These are phyloP conservation scores for Heteromeles arbutifolia DNA, from an alignment of 306 rosid species.

Conservation along the genomic window DNA sequence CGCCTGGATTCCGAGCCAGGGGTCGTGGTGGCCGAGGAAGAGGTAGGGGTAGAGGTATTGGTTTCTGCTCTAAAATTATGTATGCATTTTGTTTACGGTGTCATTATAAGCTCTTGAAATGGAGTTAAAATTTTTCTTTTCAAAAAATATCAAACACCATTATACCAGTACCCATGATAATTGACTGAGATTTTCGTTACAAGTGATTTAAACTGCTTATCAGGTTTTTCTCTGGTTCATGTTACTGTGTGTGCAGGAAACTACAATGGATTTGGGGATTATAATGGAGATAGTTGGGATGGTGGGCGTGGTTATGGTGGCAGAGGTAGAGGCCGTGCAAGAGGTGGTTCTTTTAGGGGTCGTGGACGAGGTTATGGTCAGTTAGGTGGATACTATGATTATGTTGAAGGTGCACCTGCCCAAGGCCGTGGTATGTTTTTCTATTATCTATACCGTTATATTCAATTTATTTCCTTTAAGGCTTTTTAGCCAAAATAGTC, in stretches of 20 bases:
- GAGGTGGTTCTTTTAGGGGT: conserved; percentile 52
- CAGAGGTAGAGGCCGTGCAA: conserved; percentile 64
- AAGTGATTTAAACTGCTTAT: conserved; percentile 8
- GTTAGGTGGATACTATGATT: conserved; percentile 47
- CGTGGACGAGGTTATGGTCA: conserved; percentile 60
- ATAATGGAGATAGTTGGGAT: conserved; percentile 72
- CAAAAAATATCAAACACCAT: not conserved
- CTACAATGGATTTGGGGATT: conserved; percentile 59
- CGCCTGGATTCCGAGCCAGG: conserved; percentile 59
- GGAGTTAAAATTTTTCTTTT: not conserved
- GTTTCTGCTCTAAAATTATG: conserved; percentile 5
- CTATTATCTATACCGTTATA: not conserved
- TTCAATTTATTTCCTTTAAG: not conserved
- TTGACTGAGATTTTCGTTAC: not conserved
- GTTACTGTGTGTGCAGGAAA: conserved; percentile 31
- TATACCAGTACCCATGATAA: not conserved
- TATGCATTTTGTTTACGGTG: not conserved
- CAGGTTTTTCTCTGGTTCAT: not conserved
- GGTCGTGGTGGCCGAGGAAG: conserved; percentile 66
- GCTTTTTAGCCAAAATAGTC: not conserved
- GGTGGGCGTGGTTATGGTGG: conserved; percentile 68
- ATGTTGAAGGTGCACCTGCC: conserved; percentile 59
- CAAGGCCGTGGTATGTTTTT: conserved; percentile 55
- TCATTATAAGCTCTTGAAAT: not conserved
- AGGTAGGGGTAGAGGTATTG: conserved; percentile 57